These are phyloP conservation scores for Solanum rostratum DNA, from an alignment of 257 asterid genomes.

Conservation along the genomic window DNA sequence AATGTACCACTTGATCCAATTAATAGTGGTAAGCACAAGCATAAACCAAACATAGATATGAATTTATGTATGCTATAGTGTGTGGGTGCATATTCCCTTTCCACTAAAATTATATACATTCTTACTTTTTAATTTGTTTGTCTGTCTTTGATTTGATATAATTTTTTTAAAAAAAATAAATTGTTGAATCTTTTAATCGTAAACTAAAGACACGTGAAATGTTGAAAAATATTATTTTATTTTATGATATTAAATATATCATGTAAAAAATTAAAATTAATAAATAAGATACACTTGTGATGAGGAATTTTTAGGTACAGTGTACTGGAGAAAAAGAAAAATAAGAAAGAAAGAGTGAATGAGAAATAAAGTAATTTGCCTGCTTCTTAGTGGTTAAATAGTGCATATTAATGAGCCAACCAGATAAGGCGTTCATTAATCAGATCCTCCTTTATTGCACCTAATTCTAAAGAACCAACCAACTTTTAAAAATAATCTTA, in stretches of 20 bases:
- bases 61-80: background rate
- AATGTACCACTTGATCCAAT: background rate
- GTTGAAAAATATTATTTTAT: background rate
- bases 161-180: no score
- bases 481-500: background rate
- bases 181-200: background rate
- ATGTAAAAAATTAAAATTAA: background rate
- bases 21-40: background rate
- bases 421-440: background rate
- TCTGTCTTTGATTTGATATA: background rate
- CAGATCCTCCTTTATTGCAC: background rate
- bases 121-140: no score
- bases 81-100: background rate
- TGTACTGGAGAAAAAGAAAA: background rate
- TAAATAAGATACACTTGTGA: background rate
- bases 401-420: background rate
- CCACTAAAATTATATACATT: background rate
- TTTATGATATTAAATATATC: background rate
- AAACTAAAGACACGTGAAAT: background rate
- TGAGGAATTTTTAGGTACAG: background rate
- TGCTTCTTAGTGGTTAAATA: background rate
- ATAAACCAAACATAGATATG: background rate
- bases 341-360: background rate
- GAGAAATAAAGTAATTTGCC: background rate
- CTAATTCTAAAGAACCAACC: background rate